Percentiles rank a stretch among this genome's conserved stretches.
Conservation (phyloP, 2,329 filamentous ascomycete genomes). For the Pseudogymnoascus sp. region DNA sequence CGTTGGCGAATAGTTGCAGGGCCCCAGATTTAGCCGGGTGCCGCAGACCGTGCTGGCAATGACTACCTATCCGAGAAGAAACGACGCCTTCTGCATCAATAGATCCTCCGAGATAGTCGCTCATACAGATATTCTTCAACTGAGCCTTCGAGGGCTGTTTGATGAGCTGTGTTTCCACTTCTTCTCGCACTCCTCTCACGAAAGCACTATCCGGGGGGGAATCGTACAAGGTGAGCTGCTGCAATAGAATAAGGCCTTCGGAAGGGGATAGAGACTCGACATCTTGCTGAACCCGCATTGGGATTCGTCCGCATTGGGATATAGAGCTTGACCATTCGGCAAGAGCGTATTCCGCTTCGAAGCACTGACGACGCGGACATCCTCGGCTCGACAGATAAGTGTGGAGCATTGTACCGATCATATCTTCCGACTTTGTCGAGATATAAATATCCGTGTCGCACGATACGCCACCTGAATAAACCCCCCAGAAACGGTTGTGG, state of each 20-base stretch:
- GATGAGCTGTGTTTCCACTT: conserved; percentile 28
- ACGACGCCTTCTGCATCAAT: conserved; percentile 30
- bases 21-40: conserved; percentile 29
- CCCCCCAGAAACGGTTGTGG: conserved; percentile 29
- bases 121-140: conserved; percentile 31
- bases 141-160: conserved; percentile 32
- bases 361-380: conserved; percentile 27
- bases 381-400: conserved; percentile 33
- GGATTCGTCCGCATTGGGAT: conserved; percentile 17
- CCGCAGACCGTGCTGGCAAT: conserved; percentile 30
- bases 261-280: conserved; percentile 34
- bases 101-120: conserved; percentile 33
- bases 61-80: conserved; percentile 34
- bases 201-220: too few relatives aligned
- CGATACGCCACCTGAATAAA: conserved; percentile 21
- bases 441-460: conserved; percentile 28
- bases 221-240: conserved; percentile 20
- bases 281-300: conserved; percentile 33
- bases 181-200: not conserved
- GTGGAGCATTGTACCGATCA: conserved; percentile 28
- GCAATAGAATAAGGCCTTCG: conserved; percentile 32
- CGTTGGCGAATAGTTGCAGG: conserved; percentile 31
- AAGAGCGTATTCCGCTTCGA: conserved; percentile 30
- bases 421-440: conserved; percentile 28
- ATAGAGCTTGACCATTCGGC: conserved; percentile 29